These are phyloP conservation scores for Ceratorhiza oryzae-sativae DNA, from an alignment of 1,284 basidiomycete species.

Conservation along the genomic window DNA sequence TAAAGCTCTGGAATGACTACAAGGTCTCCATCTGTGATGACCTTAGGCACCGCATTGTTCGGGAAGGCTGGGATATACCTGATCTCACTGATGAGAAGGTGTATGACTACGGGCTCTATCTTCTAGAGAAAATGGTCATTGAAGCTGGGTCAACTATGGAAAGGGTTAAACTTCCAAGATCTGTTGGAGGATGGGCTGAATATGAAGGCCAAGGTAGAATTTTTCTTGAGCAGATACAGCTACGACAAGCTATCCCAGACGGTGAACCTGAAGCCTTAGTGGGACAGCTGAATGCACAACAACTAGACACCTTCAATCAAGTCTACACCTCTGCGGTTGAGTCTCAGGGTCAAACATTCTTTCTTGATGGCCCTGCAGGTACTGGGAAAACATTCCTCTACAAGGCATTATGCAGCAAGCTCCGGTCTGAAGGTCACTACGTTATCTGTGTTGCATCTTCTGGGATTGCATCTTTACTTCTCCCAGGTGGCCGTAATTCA, in stretches of 20 bases:
- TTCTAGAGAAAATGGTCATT: constrained; percentile 50
- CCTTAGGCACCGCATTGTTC: constrained; percentile 3
- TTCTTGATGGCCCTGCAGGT: constrained; percentile 58
- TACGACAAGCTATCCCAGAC: constrained; percentile 46
- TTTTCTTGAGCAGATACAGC: constrained; percentile 54
- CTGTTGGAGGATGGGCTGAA: constrained; percentile 48
- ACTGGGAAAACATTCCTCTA: constrained; percentile 61
- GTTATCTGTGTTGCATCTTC: constrained; percentile 58
- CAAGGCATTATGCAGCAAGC: constrained; percentile 51
- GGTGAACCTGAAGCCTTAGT: constrained; percentile 41
- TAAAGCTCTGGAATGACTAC: constrained; percentile 53
- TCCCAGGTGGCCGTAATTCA: constrained; percentile 55
- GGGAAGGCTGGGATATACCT: constrained; percentile 43
- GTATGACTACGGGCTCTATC: constrained; percentile 55
- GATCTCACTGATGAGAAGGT: constrained; percentile 49
- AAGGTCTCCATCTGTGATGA: constrained; percentile 54
- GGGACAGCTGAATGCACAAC: constrained; percentile 52
- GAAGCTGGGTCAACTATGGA: constrained; percentile 45
- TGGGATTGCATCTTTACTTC: constrained; percentile 57
- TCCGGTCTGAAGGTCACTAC: constrained; percentile 49
- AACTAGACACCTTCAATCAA: constrained; percentile 50
- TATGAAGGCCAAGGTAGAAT: constrained; percentile 48
- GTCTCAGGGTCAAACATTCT: constrained; percentile 50
- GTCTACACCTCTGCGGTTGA: constrained; percentile 49
- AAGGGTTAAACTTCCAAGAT: constrained; percentile 51